These are phyloP conservation scores for Marasmius sp. DNA, from an alignment of 1,284 basidiomycete species.

Conservation along the genomic window DNA sequence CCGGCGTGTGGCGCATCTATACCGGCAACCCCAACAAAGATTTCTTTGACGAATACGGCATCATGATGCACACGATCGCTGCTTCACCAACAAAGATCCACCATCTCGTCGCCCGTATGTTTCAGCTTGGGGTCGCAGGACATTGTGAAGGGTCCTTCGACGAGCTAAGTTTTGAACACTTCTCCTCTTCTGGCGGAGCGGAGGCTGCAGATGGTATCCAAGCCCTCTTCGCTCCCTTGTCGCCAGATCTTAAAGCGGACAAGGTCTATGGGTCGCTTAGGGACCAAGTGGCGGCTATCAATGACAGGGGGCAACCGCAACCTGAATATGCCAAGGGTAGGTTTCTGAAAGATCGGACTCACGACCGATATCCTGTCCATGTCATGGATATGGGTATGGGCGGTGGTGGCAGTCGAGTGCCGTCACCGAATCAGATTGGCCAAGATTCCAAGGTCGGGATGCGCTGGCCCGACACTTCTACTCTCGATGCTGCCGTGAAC, in stretches of 20 bases:
- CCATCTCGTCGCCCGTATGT: background rate
- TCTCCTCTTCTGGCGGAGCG: background rate
- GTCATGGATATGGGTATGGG: constrained; percentile 4
- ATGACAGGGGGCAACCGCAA: background rate
- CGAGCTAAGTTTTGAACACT: background rate
- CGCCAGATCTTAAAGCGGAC: background rate
- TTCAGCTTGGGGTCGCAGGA: background rate
- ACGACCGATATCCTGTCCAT: background rate
- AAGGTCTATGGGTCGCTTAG: background rate
- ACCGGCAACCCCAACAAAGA: background rate
- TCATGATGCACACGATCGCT: background rate
- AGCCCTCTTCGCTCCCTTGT: background rate
- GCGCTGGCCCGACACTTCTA: background rate
- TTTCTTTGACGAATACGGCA: constrained; percentile 2
- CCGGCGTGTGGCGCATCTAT: no score
- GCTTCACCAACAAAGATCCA: background rate
- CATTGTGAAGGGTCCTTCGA: background rate
- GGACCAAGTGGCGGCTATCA: constrained; percentile 1
- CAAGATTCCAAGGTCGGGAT: constrained; percentile 3
- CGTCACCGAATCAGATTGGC: background rate
- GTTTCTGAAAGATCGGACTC: background rate
- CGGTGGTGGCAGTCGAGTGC: background rate
- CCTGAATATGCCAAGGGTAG: constrained; percentile 7
- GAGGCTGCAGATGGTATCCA: background rate
- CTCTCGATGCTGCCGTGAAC: background rate